Evolutionary conservation across 805 yeast species (phyloP), one percentile per base, ranked within the genome.

Genomic region (Wickerhamomyces pijperi): DNA sequence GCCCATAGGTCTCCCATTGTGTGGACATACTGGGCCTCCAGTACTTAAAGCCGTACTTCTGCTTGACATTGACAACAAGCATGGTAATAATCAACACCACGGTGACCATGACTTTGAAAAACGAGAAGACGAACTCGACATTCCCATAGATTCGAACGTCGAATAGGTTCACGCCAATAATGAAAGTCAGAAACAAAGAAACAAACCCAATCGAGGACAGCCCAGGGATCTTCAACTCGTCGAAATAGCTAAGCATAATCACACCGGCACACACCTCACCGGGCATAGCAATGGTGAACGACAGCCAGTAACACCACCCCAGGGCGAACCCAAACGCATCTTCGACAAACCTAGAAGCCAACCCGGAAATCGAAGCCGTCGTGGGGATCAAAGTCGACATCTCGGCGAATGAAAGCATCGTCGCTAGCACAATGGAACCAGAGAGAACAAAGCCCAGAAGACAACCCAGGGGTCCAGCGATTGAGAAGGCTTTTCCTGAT

Each of bases 181-280:
- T 61, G 16, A 66, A 46, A 0, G 67, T 41, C 31, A 82, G 63
- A 42, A 78, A 70, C 14, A 84, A 64, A 0, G 84, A 59, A 2
- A 82, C 69, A 63, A 86, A 84, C 14, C 81, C 86, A 3, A 82
- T 83, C 1, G 73, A 59, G 8, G 65, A 54, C 3, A 64, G 60
- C n/a, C 56, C 48, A 0, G 78, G 70, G 9, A 77, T 62, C n/a
- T 72, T 51, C 34, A 82, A 59, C 32, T 65, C 54, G 1, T 76
- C 70, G 53, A 76, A 86, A 51, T 76, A 85, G 35, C 82, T 71
- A 34, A 85, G 59, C 77, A 84, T 72, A 23, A 85, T 77, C 0
- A 85, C 75, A 16, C 84, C 81, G 0, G 94, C 94, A 12, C 85
- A 81, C 3, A 85, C 69, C 51, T 84, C 94, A 0, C 88, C 75